Conservation (phyloP, 805 yeast genomes). For the Nakazawaea molendinolei region DNA sequence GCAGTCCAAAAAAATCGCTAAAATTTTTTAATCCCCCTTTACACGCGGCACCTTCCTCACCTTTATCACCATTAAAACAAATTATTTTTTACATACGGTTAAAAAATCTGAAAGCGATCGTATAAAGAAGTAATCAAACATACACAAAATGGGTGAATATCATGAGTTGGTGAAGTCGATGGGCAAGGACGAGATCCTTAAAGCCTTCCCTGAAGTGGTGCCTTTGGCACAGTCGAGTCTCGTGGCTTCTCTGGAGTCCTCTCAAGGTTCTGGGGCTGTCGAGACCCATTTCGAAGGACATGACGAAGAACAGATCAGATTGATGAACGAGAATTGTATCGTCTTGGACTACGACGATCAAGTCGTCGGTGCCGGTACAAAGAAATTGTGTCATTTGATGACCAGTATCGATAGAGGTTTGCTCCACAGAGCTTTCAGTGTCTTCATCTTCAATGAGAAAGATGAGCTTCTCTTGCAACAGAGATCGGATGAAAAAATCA, state of each 20-base stretch:
- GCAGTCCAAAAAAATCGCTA: too few relatives aligned
- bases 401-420: conserved; percentile 79
- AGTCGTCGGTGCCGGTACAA: conserved; percentile 91
- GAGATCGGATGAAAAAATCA: conserved; percentile 93
- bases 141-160: too few relatives aligned
- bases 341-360: conserved; percentile 82
- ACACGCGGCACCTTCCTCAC: too few relatives aligned
- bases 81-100: too few relatives aligned
- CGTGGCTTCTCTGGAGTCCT: conserved; percentile 36
- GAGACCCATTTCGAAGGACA: conserved; percentile 70
- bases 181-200: conserved; percentile 41
- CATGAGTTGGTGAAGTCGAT: conserved; percentile 49
- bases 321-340: conserved; percentile 96
- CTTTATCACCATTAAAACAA: too few relatives aligned
- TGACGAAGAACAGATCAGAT: conserved; percentile 86
- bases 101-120: neutral
- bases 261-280: conserved; percentile 18
- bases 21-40: too few relatives aligned
- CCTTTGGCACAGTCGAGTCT: conserved; percentile 59
- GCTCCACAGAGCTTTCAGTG: conserved; percentile 93
- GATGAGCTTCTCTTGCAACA: conserved; percentile 82
- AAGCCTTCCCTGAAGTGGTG: conserved; percentile 59
- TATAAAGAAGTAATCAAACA: neutral
- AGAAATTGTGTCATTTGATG: conserved; percentile 86
- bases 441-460: conserved; percentile 79